phyloP scores from a whole-genome alignment of 257 asterid species.

The Capsicum baccatum region DNA sequence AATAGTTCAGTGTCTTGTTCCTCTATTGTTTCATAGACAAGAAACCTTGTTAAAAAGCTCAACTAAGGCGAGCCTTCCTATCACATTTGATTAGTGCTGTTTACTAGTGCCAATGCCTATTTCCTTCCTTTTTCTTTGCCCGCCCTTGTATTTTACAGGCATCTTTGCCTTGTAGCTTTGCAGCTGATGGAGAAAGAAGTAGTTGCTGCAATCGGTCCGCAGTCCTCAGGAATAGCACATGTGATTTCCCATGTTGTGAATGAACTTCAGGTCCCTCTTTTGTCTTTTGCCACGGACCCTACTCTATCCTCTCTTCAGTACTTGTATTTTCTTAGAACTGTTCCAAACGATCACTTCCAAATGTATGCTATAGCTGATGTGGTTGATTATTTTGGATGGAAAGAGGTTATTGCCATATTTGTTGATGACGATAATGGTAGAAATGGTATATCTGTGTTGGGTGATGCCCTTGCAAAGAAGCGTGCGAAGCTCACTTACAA shows the following conservation, averaged over 20 bases:
- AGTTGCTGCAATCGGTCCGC: constrained; percentile 73
- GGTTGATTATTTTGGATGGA: constrained; percentile 61
- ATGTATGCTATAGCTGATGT: constrained; percentile 73
- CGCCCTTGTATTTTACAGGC: constrained; percentile 36
- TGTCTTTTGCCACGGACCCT: constrained; percentile 79
- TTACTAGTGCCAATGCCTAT: not conserved
- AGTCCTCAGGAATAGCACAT: constrained; percentile 75
- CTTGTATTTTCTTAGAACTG: constrained; percentile 61
- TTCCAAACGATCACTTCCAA: constrained; percentile 58
- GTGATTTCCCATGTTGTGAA: constrained; percentile 58
- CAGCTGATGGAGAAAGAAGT: constrained; percentile 59
- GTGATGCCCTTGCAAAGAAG: constrained; percentile 63
- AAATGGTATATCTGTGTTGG: constrained; percentile 63
- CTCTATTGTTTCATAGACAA: not conserved
- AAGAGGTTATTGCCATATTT: constrained; percentile 63
- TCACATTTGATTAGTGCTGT: not conserved
- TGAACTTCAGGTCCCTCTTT: constrained; percentile 72
- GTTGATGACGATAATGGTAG: constrained; percentile 80
- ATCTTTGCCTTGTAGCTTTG: constrained; percentile 56
- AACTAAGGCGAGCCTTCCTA: not conserved
- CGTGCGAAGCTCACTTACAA: constrained; percentile 68
- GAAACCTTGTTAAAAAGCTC: constrained; percentile 7
- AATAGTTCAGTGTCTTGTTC: not conserved
- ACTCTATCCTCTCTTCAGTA: constrained; percentile 71
- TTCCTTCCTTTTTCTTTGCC: not conserved